These are phyloP conservation scores for Dioszegia hungarica DNA, from an alignment of 768 basidiomycete species.

Conservation along the genomic window DNA sequence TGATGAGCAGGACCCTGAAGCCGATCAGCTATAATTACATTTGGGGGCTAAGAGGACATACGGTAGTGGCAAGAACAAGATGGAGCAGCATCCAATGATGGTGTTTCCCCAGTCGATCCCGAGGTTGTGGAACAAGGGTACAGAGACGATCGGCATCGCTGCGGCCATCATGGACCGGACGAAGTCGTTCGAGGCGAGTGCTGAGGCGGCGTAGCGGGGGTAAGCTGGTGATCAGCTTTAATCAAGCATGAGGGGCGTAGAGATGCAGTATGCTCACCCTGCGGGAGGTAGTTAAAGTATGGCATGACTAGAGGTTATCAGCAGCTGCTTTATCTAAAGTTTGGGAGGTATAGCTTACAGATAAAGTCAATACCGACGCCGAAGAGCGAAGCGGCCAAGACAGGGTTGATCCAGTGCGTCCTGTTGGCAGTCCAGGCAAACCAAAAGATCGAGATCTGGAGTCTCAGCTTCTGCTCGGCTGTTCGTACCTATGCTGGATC, in stretches of 20 bases:
- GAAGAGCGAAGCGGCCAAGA: slow-evolving; percentile 24
- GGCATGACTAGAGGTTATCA: background rate
- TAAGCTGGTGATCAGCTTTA: slow-evolving; percentile 6
- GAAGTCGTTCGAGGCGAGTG: slow-evolving; percentile 44
- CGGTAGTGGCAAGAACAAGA: slow-evolving; percentile 12
- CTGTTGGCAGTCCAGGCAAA: slow-evolving; percentile 43
- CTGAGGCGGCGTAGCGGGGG: slow-evolving; percentile 22
- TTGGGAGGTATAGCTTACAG: background rate
- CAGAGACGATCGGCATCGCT: slow-evolving; percentile 23
- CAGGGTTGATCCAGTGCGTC: slow-evolving; percentile 41
- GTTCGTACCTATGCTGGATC: background rate
- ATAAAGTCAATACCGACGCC: slow-evolving; percentile 19
- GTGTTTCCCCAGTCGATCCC: slow-evolving; percentile 26
- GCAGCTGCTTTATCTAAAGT: background rate
- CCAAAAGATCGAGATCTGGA: slow-evolving; percentile 35
- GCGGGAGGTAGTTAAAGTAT: slow-evolving; percentile 5
- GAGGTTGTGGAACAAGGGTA: slow-evolving; percentile 22
- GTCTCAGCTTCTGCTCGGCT: background rate
- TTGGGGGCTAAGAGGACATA: background rate
- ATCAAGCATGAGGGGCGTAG: background rate
- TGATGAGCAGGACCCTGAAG: slow-evolving; percentile 4
- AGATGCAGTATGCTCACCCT: background rate
- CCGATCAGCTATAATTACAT: background rate
- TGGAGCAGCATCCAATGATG: slow-evolving; percentile 13
- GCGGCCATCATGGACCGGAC: slow-evolving; percentile 42